Evolutionary conservation across 768 basidiomycete species (phyloP).

Genomic region (Agaricus blazei): DNA sequence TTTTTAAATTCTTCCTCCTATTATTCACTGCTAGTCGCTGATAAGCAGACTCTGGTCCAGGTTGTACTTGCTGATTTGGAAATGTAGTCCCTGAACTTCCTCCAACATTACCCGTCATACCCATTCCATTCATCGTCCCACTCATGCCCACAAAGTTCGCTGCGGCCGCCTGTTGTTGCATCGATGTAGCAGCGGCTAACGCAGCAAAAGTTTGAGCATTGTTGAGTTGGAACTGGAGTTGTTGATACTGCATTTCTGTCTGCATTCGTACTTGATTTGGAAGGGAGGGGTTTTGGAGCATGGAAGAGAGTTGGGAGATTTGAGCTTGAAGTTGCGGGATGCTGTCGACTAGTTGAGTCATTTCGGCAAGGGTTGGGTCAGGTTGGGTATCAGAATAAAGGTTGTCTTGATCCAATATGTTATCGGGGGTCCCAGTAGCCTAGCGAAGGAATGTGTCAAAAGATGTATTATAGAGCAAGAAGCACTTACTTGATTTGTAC

Average conservation of each 20-base stretch:
- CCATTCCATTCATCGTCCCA: conserved; percentile 32
- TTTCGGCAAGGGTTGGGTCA: conserved; percentile 51
- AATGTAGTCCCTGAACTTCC: conserved; percentile 10
- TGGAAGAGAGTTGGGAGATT: conserved; percentile 70
- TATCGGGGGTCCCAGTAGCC: conserved; percentile 15
- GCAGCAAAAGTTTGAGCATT: conserved; percentile 74
- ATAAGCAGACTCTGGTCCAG: conserved; percentile 78
- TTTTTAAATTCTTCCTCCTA: conserved; percentile 69
- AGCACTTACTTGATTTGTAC: conserved; percentile 28
- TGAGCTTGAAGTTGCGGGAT: conserved; percentile 85
- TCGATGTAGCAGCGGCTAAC: conserved; percentile 52
- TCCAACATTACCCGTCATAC: conserved; percentile 19
- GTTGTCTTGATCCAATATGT: conserved; percentile 43
- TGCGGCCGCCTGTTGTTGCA: conserved; percentile 30
- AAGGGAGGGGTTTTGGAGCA: conserved; percentile 75
- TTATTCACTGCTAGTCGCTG: conserved; percentile 82
- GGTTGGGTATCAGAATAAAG: conserved; percentile 69
- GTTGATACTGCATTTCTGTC: conserved; percentile 79
- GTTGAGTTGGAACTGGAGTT: conserved; percentile 72
- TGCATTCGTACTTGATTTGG: conserved; percentile 70
- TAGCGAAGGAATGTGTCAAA: background rate
- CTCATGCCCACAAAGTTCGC: conserved; percentile 25
- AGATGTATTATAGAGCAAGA: background rate
- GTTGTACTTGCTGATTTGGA: conserved; percentile 39
- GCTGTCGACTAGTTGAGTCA: conserved; percentile 66